Evolutionary conservation across 305 asterid genomes (phyloP).

Genomic region (Fraxinus xanthoxyloides): DNA sequence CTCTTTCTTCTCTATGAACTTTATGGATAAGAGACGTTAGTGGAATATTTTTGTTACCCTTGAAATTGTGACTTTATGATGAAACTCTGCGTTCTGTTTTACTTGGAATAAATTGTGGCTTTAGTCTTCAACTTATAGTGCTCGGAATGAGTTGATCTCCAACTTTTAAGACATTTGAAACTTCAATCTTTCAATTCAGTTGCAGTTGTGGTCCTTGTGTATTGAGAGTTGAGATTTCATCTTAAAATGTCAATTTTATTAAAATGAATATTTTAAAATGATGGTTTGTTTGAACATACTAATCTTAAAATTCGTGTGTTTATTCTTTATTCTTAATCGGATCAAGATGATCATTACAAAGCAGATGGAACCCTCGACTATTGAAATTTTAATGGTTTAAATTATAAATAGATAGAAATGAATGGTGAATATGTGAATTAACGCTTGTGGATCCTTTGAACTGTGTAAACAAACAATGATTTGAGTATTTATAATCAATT

Average conservation of each 20-base stretch:
- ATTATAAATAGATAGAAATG: background rate
- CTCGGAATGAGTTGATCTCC: background rate
- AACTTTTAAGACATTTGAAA: background rate
- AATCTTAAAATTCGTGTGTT: background rate
- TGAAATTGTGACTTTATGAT: background rate
- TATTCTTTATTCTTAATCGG: background rate
- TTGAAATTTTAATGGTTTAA: background rate
- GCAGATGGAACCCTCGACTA: background rate
- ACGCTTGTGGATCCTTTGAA: background rate
- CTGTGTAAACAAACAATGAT: background rate
- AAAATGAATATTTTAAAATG: no score
- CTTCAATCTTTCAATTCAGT: background rate
- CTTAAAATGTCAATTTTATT: background rate
- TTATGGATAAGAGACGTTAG: constrained; percentile 28
- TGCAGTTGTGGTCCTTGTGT: background rate
- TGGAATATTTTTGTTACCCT: background rate
- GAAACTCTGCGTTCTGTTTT: background rate
- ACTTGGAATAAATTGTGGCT: background rate
- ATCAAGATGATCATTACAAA: background rate
- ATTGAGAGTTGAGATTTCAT: background rate
- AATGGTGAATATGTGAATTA: background rate
- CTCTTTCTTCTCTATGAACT: constrained; percentile 14
- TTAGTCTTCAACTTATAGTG: background rate
- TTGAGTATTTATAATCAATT: background rate
- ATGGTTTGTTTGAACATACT: background rate